Conservation (phyloP, 352 stramenopile genomes). For the Plasmopara viticola region DNA sequence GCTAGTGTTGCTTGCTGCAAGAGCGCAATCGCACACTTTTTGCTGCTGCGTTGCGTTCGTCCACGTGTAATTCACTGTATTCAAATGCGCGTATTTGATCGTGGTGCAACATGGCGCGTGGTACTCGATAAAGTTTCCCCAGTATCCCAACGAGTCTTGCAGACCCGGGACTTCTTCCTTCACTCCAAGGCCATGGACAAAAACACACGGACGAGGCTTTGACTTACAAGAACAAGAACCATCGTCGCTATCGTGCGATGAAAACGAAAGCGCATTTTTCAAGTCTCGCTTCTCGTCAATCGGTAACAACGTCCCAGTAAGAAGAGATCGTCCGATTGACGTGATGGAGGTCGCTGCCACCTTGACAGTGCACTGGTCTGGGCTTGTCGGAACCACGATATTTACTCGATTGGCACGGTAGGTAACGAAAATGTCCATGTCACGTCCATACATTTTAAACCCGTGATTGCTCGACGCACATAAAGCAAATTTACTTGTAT, state of each 20-base stretch:
- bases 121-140: slow-evolving; percentile 10
- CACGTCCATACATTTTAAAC: slow-evolving; percentile 10
- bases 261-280: slow-evolving; percentile 2
- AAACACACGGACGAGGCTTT: slow-evolving; percentile 15
- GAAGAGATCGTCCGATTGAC: slow-evolving; percentile 4
- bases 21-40: slow-evolving; percentile 12
- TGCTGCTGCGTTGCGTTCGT: slow-evolving; percentile 13
- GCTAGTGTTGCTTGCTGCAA: slow-evolving; percentile 15
- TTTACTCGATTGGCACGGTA: slow-evolving; percentile 6
- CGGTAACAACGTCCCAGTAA: neutral
- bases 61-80: slow-evolving; percentile 20
- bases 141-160: slow-evolving; percentile 14
- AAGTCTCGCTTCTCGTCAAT: slow-evolving; percentile 2
- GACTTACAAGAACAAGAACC: slow-evolving; percentile 13
- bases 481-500: slow-evolving; percentile 7
- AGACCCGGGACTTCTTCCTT: slow-evolving; percentile 4
- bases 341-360: slow-evolving; percentile 3
- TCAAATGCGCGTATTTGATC: slow-evolving; percentile 16
- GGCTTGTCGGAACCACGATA: slow-evolving; percentile 6
- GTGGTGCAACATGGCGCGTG: slow-evolving; percentile 16
- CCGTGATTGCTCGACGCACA: slow-evolving; percentile 1
- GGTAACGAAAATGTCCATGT: slow-evolving; percentile 16
- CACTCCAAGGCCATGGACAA: slow-evolving; percentile 18
- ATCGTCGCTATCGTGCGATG: slow-evolving; percentile 2
- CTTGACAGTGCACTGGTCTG: slow-evolving; percentile 2